A percentile compares a stretch with the other conserved stretches of the same genome.
These are phyloP conservation scores for Alternaria sp. DNA, from an alignment of 2,329 filamentous ascomycete genomes.

Conservation along the genomic window DNA sequence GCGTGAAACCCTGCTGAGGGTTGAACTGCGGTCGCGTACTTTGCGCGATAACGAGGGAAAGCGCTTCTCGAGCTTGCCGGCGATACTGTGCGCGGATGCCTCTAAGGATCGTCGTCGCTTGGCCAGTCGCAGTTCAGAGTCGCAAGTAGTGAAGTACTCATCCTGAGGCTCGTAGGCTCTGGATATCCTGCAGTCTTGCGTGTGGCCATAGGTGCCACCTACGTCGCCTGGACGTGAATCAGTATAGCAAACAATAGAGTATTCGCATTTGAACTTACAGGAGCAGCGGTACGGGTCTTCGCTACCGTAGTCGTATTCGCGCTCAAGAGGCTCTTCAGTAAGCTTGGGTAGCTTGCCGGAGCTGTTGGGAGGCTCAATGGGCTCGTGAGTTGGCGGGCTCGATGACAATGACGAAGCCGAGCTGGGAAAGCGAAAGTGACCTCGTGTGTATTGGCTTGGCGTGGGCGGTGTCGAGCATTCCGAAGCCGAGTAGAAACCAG, in stretches of 20 bases:
- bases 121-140: conserved; percentile 62
- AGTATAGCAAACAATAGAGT: conserved; percentile 27
- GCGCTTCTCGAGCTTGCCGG: conserved; percentile 71
- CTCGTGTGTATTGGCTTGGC: conserved; percentile 71
- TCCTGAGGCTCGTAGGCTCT: conserved; percentile 70
- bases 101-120: conserved; percentile 69
- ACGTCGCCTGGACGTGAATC: conserved; percentile 63
- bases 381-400: conserved; percentile 60
- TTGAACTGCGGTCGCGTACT: conserved; percentile 60
- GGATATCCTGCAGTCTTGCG: conserved; percentile 50
- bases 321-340: conserved; percentile 80
- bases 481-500: conserved; percentile 63
- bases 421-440: conserved; percentile 72
- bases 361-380: conserved; percentile 65
- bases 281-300: conserved; percentile 65
- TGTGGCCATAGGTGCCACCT: conserved; percentile 63
- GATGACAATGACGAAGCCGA: conserved; percentile 79
- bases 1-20: conserved; percentile 48
- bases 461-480: conserved; percentile 75
- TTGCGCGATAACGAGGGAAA: conserved; percentile 64
- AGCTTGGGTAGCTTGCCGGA: conserved; percentile 80
- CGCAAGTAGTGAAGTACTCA: conserved; percentile 69
- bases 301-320: conserved; percentile 66
- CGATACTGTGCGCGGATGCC: conserved; percentile 68
- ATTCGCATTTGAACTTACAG: conserved; percentile 65